Base-by-base conservation (phyloP, 805 yeast genomes). In the Kazachstania bromeliacearum region DNA sequence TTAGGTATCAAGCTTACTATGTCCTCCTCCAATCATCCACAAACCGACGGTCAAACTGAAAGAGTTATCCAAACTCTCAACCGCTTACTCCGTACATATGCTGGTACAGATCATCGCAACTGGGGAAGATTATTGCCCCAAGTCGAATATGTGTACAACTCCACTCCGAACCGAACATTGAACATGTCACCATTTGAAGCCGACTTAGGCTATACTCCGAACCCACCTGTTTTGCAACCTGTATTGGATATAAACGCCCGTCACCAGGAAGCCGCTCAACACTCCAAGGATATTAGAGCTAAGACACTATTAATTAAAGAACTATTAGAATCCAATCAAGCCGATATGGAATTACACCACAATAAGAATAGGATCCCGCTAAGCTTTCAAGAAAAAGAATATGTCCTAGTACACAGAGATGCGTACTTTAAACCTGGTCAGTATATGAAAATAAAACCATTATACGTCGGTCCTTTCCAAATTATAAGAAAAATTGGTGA, bases 171-270 rank as follows among this genome's bases (percentile, higher is more conserved):
- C 7, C 16, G 15, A 15, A n/a, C 28, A 8, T 9, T 28, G 2
- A n/a, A 29, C 13, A 25, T 10, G 5, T 18, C 39, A 7, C 43
- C 43, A 4, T 39, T 36, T 31, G 35, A 34, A 36, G 39, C 31
- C 5, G 39, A 42, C 22, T 28, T 37, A 35, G 40, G 43, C 3
- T 44, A 32, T n/a, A 28, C n/a, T 5, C 43, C 43, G 9, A 39
- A 39, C 21, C 22, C 16, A 23, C 45, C 42, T 6, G 3, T 18
- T 14, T 13, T 37, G 10, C 15, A 26, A 8, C 28, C 27, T 12
- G 21, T 15, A 4, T n/a, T 19, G 9, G 31, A 15, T 26, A 6
- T 25, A 6, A 9, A 17, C 14, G 30, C 33, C 3, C 29, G 32
- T 10, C 10, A 19, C 7, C 26, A 31, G 22, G 24, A 31, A n/a